phyloP scores from a whole-genome alignment of 345 rosid genomes.

The Balakata baccata region DNA sequence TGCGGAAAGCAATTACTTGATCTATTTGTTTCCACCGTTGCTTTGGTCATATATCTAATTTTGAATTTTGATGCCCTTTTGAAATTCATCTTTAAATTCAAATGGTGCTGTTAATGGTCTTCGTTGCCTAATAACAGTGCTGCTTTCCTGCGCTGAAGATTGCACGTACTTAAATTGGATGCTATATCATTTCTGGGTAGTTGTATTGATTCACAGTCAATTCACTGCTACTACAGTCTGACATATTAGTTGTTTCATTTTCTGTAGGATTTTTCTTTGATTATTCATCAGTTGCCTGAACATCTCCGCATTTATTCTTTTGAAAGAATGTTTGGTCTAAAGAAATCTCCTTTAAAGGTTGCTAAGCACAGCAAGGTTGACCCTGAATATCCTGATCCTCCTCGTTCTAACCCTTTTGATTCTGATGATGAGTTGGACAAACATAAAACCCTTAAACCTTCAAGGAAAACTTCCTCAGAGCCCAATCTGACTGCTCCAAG shows the following conservation, averaged over 20 bases:
- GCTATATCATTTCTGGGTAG: neutral
- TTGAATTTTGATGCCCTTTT: neutral
- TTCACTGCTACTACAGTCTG: slow-evolving; percentile 11
- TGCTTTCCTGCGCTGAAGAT: neutral
- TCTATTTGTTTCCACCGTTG: neutral
- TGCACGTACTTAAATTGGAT: slow-evolving; percentile 10
- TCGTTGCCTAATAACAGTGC: neutral
- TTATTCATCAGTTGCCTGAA: slow-evolving; percentile 18
- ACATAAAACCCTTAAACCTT: slow-evolving; percentile 43
- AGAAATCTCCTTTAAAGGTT: slow-evolving; percentile 60
- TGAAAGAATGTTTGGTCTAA: slow-evolving; percentile 59
- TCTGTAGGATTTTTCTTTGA: slow-evolving; percentile 30
- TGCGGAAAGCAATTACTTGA: neutral
- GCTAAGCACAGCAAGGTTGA: slow-evolving; percentile 52
- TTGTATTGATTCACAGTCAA: neutral
- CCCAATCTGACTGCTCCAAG: slow-evolving; percentile 37
- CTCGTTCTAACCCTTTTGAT: slow-evolving; percentile 72
- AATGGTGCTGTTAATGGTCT: neutral
- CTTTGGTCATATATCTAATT: neutral
- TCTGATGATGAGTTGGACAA: slow-evolving; percentile 63
- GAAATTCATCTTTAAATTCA: neutral
- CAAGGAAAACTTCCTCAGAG: slow-evolving; percentile 60
- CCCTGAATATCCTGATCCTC: slow-evolving; percentile 34
- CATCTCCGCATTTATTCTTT: slow-evolving; percentile 8
- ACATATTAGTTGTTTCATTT: slow-evolving; percentile 18